These are phyloP conservation scores for Xanthoceras sorbifolium DNA, from an alignment of 345 rosid genomes.

Conservation along the genomic window DNA sequence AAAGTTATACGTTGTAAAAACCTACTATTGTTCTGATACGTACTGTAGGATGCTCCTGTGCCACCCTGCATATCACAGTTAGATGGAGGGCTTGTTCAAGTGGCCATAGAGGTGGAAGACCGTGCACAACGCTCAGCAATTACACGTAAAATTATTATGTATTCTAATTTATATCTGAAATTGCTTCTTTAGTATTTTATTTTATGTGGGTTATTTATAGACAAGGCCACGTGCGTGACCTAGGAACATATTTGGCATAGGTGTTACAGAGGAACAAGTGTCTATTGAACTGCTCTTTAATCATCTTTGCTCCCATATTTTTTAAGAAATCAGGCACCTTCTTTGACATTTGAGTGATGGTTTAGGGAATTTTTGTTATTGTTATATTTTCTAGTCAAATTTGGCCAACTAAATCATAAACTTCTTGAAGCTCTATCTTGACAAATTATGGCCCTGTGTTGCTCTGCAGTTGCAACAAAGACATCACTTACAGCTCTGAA, in stretches of 20 bases:
- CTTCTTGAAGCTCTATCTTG: background rate
- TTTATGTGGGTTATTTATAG: background rate
- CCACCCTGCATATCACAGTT: conserved; percentile 93
- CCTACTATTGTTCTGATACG: conserved; percentile 12
- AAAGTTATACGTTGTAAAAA: background rate
- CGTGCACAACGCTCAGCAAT: conserved; percentile 94
- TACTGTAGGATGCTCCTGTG: conserved; percentile 79
- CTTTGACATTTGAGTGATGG: background rate
- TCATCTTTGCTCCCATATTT: background rate
- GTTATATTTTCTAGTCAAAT: background rate
- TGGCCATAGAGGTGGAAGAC: conserved; percentile 94
- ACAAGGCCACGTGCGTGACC: background rate
- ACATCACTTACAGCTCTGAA: background rate
- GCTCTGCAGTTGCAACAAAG: background rate
- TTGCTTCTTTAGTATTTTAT: background rate
- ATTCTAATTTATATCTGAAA: background rate
- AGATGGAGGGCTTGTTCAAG: conserved; percentile 93
- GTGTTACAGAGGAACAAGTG: background rate
- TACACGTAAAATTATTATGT: conserved; percentile 53
- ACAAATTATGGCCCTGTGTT: background rate
- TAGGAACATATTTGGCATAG: background rate
- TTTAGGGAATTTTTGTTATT: background rate
- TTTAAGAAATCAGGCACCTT: background rate
- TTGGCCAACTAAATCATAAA: background rate
- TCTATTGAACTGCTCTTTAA: background rate